Evolutionary conservation across 108 stramenopile species (phyloP).

Genomic region (Epithemia pelagica): DNA sequence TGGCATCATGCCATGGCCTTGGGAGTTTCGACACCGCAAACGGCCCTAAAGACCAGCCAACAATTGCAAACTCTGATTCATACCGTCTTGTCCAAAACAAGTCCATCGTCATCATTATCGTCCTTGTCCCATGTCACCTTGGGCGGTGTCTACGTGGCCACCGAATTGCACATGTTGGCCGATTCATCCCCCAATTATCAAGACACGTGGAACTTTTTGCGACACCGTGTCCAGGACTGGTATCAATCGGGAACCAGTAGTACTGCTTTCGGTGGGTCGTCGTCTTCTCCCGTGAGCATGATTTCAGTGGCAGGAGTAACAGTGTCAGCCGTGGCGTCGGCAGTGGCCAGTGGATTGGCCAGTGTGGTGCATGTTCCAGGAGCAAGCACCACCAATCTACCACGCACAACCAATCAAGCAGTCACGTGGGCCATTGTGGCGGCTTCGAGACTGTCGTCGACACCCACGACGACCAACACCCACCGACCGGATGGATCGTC

Average conservation of each 20-base stretch:
- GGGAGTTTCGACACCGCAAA: slow-evolving; percentile 40
- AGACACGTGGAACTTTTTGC: slow-evolving; percentile 65
- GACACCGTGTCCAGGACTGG: slow-evolving; percentile 45
- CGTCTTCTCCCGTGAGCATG: neutral
- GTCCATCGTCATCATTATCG: slow-evolving; percentile 4
- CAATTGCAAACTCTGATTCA: slow-evolving; percentile 57
- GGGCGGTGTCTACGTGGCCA: slow-evolving; percentile 65
- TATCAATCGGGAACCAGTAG: neutral
- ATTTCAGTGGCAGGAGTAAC: no score
- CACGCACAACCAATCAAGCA: neutral
- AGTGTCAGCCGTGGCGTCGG: neutral
- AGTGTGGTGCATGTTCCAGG: neutral
- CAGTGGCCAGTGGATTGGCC: slow-evolving; percentile 6
- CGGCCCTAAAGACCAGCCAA: slow-evolving; percentile 34
- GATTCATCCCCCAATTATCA: slow-evolving; percentile 31
- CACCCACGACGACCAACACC: no score
- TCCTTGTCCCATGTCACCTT: slow-evolving; percentile 30
- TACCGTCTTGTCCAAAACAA: slow-evolving; percentile 30
- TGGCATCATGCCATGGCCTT: slow-evolving; percentile 87
- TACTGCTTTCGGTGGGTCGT: neutral
- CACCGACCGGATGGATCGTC: no score
- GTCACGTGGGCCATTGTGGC: no score
- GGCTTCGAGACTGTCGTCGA: no score
- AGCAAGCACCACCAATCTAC: neutral
- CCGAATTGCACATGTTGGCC: slow-evolving; percentile 73